Evolutionary conservation across 1,139 yeast species (phyloP).

Genomic region (Insectozyma bohioensis): DNA sequence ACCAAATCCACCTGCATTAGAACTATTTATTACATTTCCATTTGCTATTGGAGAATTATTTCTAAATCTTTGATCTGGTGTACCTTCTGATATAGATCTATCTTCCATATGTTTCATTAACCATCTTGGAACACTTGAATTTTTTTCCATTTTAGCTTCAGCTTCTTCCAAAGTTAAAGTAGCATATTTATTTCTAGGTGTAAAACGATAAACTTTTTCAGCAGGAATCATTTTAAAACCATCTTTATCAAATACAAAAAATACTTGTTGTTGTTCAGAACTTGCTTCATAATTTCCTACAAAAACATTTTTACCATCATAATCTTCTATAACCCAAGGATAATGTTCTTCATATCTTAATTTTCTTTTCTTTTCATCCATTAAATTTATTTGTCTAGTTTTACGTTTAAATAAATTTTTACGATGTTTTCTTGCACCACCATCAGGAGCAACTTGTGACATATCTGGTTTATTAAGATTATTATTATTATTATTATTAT

Average conservation of each 20-base stretch:
- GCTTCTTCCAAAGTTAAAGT: conserved; percentile 95
- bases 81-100: conserved; percentile 46
- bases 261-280: conserved; percentile 72
- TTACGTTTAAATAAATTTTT: conserved; percentile 69
- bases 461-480: conserved; percentile 38
- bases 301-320: conserved; percentile 90
- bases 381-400: conserved; percentile 78
- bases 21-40: conserved; percentile 21
- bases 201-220: conserved; percentile 88
- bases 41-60: conserved; percentile 18
- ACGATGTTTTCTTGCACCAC: conserved; percentile 76
- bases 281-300: conserved; percentile 97
- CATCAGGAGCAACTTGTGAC: conserved; percentile 88
- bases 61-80: conserved; percentile 50
- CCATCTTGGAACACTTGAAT: conserved; percentile 86
- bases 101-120: conserved; percentile 87
- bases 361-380: conserved; percentile 79
- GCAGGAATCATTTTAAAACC: conserved; percentile 95
- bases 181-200: conserved; percentile 90
- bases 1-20: conserved; percentile 17
- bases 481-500: conserved; percentile 24
- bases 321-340: conserved; percentile 98
- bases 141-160: conserved; percentile 88
- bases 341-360: conserved; percentile 92
- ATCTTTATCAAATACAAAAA: conserved; percentile 80